Evolutionary conservation across 108 stramenopile species (phyloP), one percentile per base, ranked within the genome.

Genomic region (Aurantiochytrium sp.): DNA sequence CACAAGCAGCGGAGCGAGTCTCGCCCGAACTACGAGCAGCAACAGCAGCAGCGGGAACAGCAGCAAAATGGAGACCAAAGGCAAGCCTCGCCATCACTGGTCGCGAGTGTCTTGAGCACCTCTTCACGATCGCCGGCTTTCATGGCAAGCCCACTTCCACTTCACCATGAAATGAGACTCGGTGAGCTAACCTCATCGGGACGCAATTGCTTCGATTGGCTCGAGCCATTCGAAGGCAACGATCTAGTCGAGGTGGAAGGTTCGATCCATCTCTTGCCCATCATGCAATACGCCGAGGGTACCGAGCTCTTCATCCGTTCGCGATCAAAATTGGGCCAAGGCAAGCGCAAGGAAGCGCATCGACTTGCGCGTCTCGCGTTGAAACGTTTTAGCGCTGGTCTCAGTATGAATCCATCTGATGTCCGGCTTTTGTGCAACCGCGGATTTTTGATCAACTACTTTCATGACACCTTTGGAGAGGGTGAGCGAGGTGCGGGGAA

Each of bases 251-350:
- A 83, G 10, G 73, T 83, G 16, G 44, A 47, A n/a, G 73, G 73
- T 44, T 51, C 49, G 1, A n/a, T 53, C 43, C 51, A 53, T n/a
- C 73, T 83, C 8, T 23, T 83, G 73, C 73, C 73, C 12, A 53
- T 83, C 21, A 83, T 83, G 73, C 49, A 83, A 23, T 83, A 51
- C 45, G 73, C 73, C n/a, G 49, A 83, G 73, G 73, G 49, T n/a
- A 83, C 51, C 6, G 73, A 83, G 51, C 35, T 69, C 10, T 69
- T 69, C 64, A 83, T 83, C 8, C 73, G 73, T 2, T 47, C 73
- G 44, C 44, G 73, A n/a, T 21, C 73, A 0, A 69, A 69, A n/a
- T n/a, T 69, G 14, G 64, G 64, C 35, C 64, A 69, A 35, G 64
- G 64, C 64, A 69, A 69, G 35, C 64, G 64, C 25, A 69, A 69